Evolutionary conservation across 139 green algal genomes (phyloP), one percentile per base, ranked within the genome.

Genomic region (Zygnema circumcarinatum): DNA sequence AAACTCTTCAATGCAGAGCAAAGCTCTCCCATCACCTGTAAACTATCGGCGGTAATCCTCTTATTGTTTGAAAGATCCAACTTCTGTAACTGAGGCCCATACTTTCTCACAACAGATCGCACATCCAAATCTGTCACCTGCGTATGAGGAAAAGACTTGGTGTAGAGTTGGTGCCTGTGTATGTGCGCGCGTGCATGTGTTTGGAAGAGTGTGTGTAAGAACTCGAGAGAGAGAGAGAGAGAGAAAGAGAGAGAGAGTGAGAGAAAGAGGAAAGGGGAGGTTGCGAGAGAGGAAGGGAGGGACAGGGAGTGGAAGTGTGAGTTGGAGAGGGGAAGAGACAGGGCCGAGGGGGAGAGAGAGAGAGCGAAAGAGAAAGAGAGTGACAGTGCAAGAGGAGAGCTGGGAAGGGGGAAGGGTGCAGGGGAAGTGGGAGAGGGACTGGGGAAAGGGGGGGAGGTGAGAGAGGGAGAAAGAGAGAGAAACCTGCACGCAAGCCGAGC

Each of bases 121-220:
- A 72, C 54, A 33, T 72, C 54, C 25, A 29, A 29, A 25, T 29
- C 54, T 72, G 25, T 72, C 54, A 29, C 25, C 54, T 72, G 25
- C 22, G 22, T 83, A 36, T 67, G 2, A 36, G 29, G 36, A 29
- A 38, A 79, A 33, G 62, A 81, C 62, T 81, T 81, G 80, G 31
- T 79, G 53, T 79, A 36, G 56, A 29, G 35, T 0, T 79, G 54
- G n/a, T 25, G n/a, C n/a, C 53, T 67, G 80, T 79, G 72, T 29
- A 36, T 36, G 38, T 40, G 2, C 31, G 78, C 3, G 16, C 56
- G 62, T 22, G 25, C 80, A 35, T 81, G 31, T 22, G 25, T 38
- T 29, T 29, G 52, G 35, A 86, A 67, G 53, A 25, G 72, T 38
- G 2, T 1, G n/a, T 38, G 22, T 62, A 56, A 86, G n/a, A n/a